These are phyloP conservation scores for Blastobotrys elegans DNA, from an alignment of 1,139 yeast species.

Conservation along the genomic window DNA sequence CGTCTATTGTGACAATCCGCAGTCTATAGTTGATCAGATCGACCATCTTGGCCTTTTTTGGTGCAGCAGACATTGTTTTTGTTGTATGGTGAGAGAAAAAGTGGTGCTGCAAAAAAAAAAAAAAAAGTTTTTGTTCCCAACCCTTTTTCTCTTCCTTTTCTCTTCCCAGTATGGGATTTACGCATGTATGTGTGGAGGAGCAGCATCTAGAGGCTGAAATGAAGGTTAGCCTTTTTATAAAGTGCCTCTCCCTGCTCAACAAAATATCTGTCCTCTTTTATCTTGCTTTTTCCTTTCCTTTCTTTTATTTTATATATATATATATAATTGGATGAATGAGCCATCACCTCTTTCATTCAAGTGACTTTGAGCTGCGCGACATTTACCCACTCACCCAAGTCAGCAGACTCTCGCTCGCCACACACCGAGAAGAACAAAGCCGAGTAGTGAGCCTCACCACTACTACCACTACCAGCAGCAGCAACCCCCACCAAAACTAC, in stretches of 20 bases:
- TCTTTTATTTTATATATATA: too few relatives aligned
- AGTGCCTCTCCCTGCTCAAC: too few relatives aligned
- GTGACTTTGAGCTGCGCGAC: neutral
- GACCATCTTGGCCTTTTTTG: conserved; percentile 45
- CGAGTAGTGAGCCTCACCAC: too few relatives aligned
- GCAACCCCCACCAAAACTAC: neutral
- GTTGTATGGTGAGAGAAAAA: neutral
- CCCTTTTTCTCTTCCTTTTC: too few relatives aligned
- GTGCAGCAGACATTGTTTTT: conserved; percentile 19
- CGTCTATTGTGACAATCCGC: conserved; percentile 67
- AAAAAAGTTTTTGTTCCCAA: too few relatives aligned
- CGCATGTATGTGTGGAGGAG: too few relatives aligned
- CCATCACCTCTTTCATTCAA: neutral
- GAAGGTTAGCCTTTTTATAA: too few relatives aligned
- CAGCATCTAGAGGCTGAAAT: too few relatives aligned
- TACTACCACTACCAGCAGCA: neutral
- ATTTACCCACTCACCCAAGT: neutral
- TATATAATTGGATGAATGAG: too few relatives aligned
- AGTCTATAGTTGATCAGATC: conserved; percentile 72
- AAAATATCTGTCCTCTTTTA: too few relatives aligned
- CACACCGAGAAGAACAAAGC: neutral
- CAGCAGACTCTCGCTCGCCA: neutral
- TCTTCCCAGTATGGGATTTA: too few relatives aligned
- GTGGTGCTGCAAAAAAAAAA: conserved; percentile 1
- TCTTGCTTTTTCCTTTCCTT: too few relatives aligned